Evolutionary conservation across 345 rosid species (phyloP), one percentile per base, ranked within the genome.

Genomic region (Cardiospermum halicacabum): DNA sequence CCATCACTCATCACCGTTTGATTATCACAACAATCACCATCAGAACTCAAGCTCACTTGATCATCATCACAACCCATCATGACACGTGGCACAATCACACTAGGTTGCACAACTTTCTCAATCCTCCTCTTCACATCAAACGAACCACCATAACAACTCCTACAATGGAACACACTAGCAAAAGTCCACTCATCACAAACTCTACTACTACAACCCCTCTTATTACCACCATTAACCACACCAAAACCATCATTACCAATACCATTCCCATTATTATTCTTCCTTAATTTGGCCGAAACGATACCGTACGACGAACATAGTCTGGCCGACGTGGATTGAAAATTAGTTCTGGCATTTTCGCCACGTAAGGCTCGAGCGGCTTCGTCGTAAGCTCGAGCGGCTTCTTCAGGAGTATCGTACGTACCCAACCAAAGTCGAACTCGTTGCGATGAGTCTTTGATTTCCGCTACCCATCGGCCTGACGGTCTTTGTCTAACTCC

Each of bases 381-480:
- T 61, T 86, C 92, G 3, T 86, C 92, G 2, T 86, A 86, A 7
- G 84, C 87, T 43, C 84, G 67, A 4, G 92, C 92, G 0, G 92
- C 92, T 60, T 82, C 92, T 69, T 86, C 92, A 11, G 92, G 83
- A 0, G 87, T 78, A 56, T 86, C 89, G 1, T 86, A 86, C 0
- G 92, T 86, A 36, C 92, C 92, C 0, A 86, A 77, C 92, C 92
- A 86, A 27, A 86, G 57, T 40, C 92, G 70, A 16, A 80, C 87
- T 3, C 83, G 81, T 28, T 84, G 92, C 10, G 92, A 81, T 0
- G 92, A 82, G 72, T 86, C 92, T 77, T 86, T 86, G 66, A 86
- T 86, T 65, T 86, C 92, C 1, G 89, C 89, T 7, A 86, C 92
- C 92, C 92, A 86, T 74, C 85, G 72, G 9, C 92, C 92, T 0